Evolutionary conservation across 129 eudicot genomes (phyloP), one percentile per base, ranked within the genome.

Genomic region (Erigeron canadensis): DNA sequence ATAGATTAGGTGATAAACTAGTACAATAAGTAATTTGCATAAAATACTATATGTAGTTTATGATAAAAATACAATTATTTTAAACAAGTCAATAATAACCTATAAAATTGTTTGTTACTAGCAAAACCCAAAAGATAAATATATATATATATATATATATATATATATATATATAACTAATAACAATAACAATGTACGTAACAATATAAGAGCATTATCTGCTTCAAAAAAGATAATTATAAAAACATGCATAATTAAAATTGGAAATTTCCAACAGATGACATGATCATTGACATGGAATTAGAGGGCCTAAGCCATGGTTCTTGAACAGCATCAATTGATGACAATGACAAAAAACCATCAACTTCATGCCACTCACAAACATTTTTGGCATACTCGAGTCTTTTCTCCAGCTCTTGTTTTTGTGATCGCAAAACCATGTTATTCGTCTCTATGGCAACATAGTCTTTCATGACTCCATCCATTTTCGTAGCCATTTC

Each of bases 371-470:
- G 69, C 44, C 62, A 65, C 38, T 69, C 75, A 5, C 69, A 40
- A 75, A 88, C 75, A 9, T 43, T 70, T 15, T 85, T 81, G 3
- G 85, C 81, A 21, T 80, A 70, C 48, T 88, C 86, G 16, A 85
- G 68, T 71, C 88, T 78, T 56, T 73, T 62, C 28, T 71, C 81
- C 57, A 88, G 61, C 47, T 84, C 84, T 8, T 73, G 82, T n/a
- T 72, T 72, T 28, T 81, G 83, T 11, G 81, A 73, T 44, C 71
- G 68, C 77, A 86, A 41, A 22, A 81, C 67, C 74, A 57, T 70
- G 59, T 88, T 88, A 34, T 86, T 84, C 6, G 55, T 51, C 45
- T 88, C 89, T 10, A 79, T 10, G 0, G 69, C 75, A 1, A 13
- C 23, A 10, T 75, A 45, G 6, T 42, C 62, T 44, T 70, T 63